Base-by-base conservation (phyloP, 768 basidiomycete species). In the Pulveroboletus sp. region DNA sequence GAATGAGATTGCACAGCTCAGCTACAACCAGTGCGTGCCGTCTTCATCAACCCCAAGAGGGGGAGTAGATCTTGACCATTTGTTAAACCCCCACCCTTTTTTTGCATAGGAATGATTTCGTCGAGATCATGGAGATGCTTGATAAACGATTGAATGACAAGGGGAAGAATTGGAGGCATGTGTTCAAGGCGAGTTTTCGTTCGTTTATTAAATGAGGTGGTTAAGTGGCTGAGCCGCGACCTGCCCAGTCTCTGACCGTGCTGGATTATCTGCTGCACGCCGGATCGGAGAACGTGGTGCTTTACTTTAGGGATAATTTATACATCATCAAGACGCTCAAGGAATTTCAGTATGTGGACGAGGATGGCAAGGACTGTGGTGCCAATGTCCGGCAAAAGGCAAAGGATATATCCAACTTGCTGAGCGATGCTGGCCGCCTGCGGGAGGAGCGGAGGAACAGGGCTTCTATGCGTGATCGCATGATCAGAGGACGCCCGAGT, bases 41-140 rank as follows among this genome's bases (percentile, higher is more conserved):
- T 29, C 29, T 4, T 43, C 21, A 16, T 7, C 10, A 23, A 16
- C 23, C 3, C 31, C 31, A n/a, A 47, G 14, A 33, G 35, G 19
- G 17, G 29, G n/a, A n/a, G 2, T 35, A n/a, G n/a, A n/a, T n/a
- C n/a, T 36, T 34, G 13, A 33, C 33, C 40, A 16, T 29, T 4
- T 13, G 29, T 24, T 31, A 8, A 46, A 35, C n/a, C 9, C 21
- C 29, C 37, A 16, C 21, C 6, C n/a, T 20, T 29, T 43, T 43
- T 31, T 19, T 36, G 4, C 41, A 49, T 47, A 80, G 94, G 70
- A 87, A 84, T 51, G 94, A 98, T 62, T 99, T 99, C 67, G 93
- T 98, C 12, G 97, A 99, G 72, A 91, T 99, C 62, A 97, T 99
- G 93, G 97, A 99, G 75, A 97, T 97, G 92, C 78, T 99, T 41